Base-by-base conservation (phyloP, 352 stramenopile species). In the Phytopythium helicoides region DNA sequence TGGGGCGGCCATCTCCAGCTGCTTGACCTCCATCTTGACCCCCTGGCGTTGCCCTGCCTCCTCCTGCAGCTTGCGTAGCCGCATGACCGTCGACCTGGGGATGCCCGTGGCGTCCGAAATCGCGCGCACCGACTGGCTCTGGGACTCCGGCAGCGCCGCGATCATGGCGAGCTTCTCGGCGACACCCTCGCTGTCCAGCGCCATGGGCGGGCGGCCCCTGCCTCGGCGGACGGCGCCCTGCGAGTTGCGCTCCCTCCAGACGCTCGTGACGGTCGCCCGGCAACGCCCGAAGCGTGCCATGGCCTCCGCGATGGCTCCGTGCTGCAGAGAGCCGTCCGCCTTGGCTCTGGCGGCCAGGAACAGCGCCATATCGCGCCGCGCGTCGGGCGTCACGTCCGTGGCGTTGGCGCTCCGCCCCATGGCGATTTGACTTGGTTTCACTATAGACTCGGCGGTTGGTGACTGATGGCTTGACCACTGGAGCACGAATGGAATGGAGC, bases 91-190 rank as follows among this genome's bases (percentile, higher is more conserved):
- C 40, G 40, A 21, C 40, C 18, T 47, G 22, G 40, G 28, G 22
- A 47, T 47, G 18, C 40, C 40, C 22, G 40, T 47, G 40, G 40
- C 22, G 21, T 47, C 11, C 21, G 40, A 22, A 12, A 47, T 47
- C 40, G 22, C 16, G 0, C 39, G 16, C 39, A 46, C 18, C 16
- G 39, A 31, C 39, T 46, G 22, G 1, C 39, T 2, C 39, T 46
- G 18, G 0, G 2, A n/a, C 19, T 6, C 18, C 19, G 39, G 39
- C 18, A 46, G 18, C 18, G 39, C 18, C 16, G 39, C 39, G 39
- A 46, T 46, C n/a, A n/a, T 10, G 6, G 18, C 39, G 1, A 46
- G 39, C 39, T 46, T 46, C 18, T 21, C 39, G 39, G 18, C n/a
- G 6, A 46, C 10, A 9, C 18, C 21, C n/a, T 31, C 39, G 39